Evolutionary conservation across 371 early-diverging fungal genomes (phyloP), one percentile per base, ranked within the genome.

Genomic region (Quaeritorhiza haematococci): DNA sequence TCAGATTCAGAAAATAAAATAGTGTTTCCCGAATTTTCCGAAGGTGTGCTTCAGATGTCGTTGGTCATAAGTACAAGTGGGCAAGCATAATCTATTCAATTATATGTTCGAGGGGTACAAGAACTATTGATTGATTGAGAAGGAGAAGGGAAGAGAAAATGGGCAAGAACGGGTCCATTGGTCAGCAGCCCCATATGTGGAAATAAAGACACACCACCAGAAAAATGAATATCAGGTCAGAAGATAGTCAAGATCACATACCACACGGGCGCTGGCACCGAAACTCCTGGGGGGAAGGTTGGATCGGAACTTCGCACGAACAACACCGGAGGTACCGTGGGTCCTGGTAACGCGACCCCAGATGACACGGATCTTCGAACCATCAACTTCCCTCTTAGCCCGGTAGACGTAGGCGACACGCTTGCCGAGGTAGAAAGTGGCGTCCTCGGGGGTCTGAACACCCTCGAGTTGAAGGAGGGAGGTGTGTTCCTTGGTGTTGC

Each of bases 291-390:
- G 88, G 56, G 96, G 96, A 69, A 98, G 84, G 90, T 95, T 95
- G 78, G 82, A 84, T 78, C 87, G 82, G 90, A 96, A 98, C 78
- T 89, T 91, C 66, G 97, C 98, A 75, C 91, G 86, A 66, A 96
- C 98, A 56, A 88, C 90, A 67, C 98, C 98, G 62, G 86, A 86
- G 78, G 86, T 94, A 64, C 97, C 98, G 80, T 98, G 98, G 69
- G 89, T 61, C 66, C 96, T 89, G 66, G 92, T 88, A 76, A 96
- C 79, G 63, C 90, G 87, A 66, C 98, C 98, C 96, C 96, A 98
- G 84, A 96, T 92, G 73, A 88, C 90, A 71, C 96, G 88, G 80
- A 93, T 79, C 78, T 89, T 86, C 78, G 88, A 84, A 65, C 95
- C 96, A 79, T 93, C 88, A 61, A 79, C 72, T 58, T 51, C 71